Percentiles rank a stretch among this genome's conserved stretches.
phyloP scores from a whole-genome alignment of 225 moss, liverwort and hornwort species.

The Climacium dendroides region DNA sequence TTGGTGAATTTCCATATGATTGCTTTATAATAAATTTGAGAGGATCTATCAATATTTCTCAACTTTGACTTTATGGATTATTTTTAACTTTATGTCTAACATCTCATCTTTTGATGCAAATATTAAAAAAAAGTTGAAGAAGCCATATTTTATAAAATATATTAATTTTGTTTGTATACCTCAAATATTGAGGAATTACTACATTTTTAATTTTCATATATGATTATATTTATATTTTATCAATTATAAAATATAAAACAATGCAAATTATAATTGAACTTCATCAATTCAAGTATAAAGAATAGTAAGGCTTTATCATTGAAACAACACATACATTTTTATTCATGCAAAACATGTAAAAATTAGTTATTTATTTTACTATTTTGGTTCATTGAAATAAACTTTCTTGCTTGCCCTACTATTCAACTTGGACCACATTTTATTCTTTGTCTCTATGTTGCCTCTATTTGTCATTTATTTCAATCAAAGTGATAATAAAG shows the following conservation, averaged over 20 bases:
- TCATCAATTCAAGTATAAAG: background rate
- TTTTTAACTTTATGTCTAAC: background rate
- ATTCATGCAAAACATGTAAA: background rate
- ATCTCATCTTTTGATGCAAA: background rate
- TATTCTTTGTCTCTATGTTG: fast-evolving
- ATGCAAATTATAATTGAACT: background rate
- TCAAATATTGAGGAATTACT: fast-evolving
- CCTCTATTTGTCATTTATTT: background rate
- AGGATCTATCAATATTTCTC: background rate
- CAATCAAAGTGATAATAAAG: fast-evolving
- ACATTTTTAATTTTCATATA: background rate
- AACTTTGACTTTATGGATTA: fast-evolving
- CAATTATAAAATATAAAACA: background rate
- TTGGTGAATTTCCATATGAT: background rate
- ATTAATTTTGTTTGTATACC: too few relatives aligned
- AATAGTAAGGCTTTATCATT: background rate
- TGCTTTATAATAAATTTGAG: background rate
- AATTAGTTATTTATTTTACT: background rate
- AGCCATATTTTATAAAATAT: background rate
- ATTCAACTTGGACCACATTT: background rate
- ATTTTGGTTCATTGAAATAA: too few relatives aligned
- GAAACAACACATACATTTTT: background rate
- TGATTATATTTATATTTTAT: too few relatives aligned
- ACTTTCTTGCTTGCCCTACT: background rate
- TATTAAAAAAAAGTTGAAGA: background rate